phyloP scores from a whole-genome alignment of 305 asterid species.

The Andrographis paniculata region DNA sequence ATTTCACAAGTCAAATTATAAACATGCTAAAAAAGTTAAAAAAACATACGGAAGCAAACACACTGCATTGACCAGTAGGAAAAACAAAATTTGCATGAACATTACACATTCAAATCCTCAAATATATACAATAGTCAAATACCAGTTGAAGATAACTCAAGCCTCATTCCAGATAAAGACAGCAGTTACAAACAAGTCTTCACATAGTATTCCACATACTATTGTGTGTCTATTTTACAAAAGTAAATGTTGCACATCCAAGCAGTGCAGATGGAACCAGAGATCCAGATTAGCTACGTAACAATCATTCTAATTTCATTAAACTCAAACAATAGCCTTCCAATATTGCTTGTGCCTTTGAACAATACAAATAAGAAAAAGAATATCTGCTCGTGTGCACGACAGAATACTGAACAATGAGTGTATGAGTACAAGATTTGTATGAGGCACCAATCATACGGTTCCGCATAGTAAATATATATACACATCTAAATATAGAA shows the following conservation, averaged over 20 bases:
- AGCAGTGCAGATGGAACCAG: slow-evolving; percentile 9
- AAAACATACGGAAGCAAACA: slow-evolving; percentile 5
- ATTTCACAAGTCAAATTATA: slow-evolving; percentile 12
- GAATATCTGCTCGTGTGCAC: no score
- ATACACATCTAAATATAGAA: slow-evolving; percentile 9
- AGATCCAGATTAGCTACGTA: no score
- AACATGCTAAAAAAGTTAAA: slow-evolving; percentile 10
- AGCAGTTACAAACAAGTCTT: neutral
- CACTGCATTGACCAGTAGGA: slow-evolving; percentile 1
- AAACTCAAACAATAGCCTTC: neutral
- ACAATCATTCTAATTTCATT: slow-evolving; percentile 4
- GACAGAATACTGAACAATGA: no score
- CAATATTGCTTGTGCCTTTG: neutral
- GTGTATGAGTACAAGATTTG: no score
- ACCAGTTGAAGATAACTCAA: neutral
- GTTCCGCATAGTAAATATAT: slow-evolving; percentile 10
- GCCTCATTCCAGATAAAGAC: slow-evolving; percentile 12
- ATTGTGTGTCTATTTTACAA: slow-evolving; percentile 1
- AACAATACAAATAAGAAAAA: no score
- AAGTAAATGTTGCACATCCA: slow-evolving; percentile 12
- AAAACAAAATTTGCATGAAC: slow-evolving; percentile 6
- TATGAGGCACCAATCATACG: neutral
- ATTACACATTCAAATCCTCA: slow-evolving; percentile 1
- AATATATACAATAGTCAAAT: neutral
- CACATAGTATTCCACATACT: neutral